Evolutionary conservation across 805 yeast genomes (phyloP).

Genomic region (Metschnikowia shivogae): DNA sequence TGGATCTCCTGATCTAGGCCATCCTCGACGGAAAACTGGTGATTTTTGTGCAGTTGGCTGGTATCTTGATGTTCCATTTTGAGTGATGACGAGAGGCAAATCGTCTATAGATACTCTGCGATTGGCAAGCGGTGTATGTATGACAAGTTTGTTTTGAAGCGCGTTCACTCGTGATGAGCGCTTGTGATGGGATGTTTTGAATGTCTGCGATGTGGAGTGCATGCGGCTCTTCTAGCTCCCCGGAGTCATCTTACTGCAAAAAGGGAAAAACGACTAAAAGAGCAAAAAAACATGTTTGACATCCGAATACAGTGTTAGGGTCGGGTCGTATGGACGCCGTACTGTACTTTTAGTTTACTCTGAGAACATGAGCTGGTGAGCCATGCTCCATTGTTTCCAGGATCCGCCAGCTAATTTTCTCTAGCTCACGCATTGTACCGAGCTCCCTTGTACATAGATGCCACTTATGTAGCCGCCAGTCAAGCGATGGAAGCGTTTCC

Average conservation of each 20-base stretch:
- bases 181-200: conserved; percentile 2
- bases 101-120: no score
- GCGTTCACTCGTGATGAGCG: neutral
- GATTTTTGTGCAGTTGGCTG: conserved; percentile 7
- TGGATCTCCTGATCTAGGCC: conserved; percentile 20
- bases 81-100: neutral
- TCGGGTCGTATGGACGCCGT: no score
- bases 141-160: neutral
- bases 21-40: conserved; percentile 16
- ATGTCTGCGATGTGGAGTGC: conserved; percentile 1
- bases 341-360: no score
- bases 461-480: no score
- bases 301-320: no score
- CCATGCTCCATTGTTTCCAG: no score
- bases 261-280: neutral
- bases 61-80: neutral
- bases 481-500: no score
- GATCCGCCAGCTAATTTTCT: no score
- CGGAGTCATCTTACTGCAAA: neutral
- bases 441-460: no score
- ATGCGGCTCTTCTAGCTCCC: neutral
- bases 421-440: no score
- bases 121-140: neutral
- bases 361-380: no score
- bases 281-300: no score